These are phyloP conservation scores for Chlamydomonas reinhardtii DNA, from an alignment of 163 green algal genomes.

Conservation along the genomic window DNA sequence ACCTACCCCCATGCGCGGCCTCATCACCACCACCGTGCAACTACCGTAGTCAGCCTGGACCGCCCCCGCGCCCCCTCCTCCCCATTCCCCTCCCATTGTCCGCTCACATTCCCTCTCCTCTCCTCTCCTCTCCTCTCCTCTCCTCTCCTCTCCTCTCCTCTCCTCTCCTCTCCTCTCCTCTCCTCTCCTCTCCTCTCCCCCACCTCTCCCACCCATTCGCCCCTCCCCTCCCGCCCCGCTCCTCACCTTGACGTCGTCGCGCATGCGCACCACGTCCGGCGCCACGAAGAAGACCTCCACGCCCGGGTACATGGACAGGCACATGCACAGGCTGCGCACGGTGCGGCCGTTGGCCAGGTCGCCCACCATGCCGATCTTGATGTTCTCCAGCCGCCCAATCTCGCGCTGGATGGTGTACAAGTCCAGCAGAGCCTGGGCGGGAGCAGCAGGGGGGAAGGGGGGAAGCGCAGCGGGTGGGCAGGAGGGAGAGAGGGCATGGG, in stretches of 20 bases:
- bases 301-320: slow-evolving; percentile 50
- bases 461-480: not conserved
- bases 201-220: not conserved
- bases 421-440: slow-evolving; percentile 93
- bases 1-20: too few relatives aligned
- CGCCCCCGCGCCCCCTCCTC: not conserved
- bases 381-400: slow-evolving; percentile 89
- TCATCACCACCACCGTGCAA: too few relatives aligned
- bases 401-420: slow-evolving; percentile 98
- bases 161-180: not conserved
- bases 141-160: not conserved
- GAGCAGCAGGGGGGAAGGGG: not conserved
- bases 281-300: slow-evolving; percentile 96
- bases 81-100: not conserved
- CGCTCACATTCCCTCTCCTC: too few relatives aligned
- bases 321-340: slow-evolving; percentile 84
- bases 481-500: not conserved
- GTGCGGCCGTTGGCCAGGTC: slow-evolving; percentile 97
- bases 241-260: slow-evolving; percentile 94
- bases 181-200: not conserved
- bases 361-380: slow-evolving; percentile 91
- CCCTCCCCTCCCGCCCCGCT: not conserved
- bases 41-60: too few relatives aligned
- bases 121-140: not conserved
- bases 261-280: slow-evolving; percentile 86